Base-by-base conservation (phyloP, 192 early-diverging fungal genomes). In the Coemansia aciculifera region DNA sequence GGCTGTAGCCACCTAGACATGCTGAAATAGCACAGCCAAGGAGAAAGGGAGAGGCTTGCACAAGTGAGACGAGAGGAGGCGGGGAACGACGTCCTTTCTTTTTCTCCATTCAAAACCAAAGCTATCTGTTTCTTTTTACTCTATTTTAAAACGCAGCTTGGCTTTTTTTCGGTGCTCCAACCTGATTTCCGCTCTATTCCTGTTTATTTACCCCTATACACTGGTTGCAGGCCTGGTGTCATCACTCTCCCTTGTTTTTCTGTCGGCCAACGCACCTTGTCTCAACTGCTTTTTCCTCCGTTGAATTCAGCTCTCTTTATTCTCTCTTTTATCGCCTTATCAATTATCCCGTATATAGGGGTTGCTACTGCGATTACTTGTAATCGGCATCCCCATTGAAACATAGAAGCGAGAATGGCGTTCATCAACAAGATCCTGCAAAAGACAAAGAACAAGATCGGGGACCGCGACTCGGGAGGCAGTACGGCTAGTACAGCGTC, bases 361-460 rank as follows among this genome's bases (percentile, higher is more conserved):
- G 15, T 11, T 56, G 52, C 52, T 56, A 56, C 52, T 56, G 52
- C 29, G 29, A 5, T 32, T 48, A 48, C 44, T 48, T 48, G 44
- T 48, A 48, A 48, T 48, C 44, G 44, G n/a, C 40, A 15, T 15
- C 40, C 11, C 40, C 15, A 12, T 15, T 43, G 15, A 12, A 43
- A 43, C 12, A 2, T 17, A 43, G 40, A n/a, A 3, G 40, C 9
- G 52, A 31, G 15, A 3, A 85, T 85, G 84, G 78, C 84, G 51
- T 85, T 85, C 67, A 81, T 85, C 62, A 85, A 85, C 72, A 81
- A 81, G 67, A 85, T 85, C 59, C 44, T 85, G 42, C 79, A 85
- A 67, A 85, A 85, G 73, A 85, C 84, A 57, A 84, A 84, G 73
- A 67, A 67, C 64, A 84, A 79, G 65, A 84, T 84, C 67, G 60